Percentiles rank a stretch among this genome's conserved stretches.
Evolutionary conservation across 2,329 filamentous ascomycete species (phyloP).

Genomic region (Cladosporium velox): DNA sequence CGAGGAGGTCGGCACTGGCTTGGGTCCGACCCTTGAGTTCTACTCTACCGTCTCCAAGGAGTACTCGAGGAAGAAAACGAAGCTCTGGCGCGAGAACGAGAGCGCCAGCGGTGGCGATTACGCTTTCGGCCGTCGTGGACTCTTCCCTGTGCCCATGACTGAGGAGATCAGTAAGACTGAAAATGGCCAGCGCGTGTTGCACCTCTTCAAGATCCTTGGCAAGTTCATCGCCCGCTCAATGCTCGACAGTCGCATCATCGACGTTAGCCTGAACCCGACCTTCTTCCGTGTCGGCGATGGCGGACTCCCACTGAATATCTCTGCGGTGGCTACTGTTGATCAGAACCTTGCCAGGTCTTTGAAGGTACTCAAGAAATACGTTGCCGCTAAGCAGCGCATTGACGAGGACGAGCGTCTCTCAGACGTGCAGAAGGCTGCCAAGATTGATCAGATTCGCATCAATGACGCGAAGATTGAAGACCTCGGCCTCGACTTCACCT

Average conservation of each 20-base stretch:
- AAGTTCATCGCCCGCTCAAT: constrained; percentile 98
- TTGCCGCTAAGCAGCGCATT: constrained; percentile 76
- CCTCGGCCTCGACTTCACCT: constrained; percentile 86
- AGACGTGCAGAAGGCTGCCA: constrained; percentile 68
- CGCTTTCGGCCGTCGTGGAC: constrained; percentile 77
- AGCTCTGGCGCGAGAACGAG: constrained; percentile 93
- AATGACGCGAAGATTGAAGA: constrained; percentile 82
- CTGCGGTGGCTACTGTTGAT: constrained; percentile 87
- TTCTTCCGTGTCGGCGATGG: constrained; percentile 92
- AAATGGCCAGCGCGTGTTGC: constrained; percentile 82
- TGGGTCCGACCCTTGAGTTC: constrained; percentile 94
- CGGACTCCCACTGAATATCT: constrained; percentile 68
- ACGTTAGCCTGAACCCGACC: constrained; percentile 94
- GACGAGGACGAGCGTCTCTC: constrained; percentile 69
- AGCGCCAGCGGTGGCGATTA: constrained; percentile 72
- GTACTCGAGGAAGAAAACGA: constrained; percentile 95
- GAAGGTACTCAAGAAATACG: constrained; percentile 84
- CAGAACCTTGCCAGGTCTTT: constrained; percentile 81
- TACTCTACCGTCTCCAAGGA: constrained; percentile 97
- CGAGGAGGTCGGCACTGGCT: constrained; percentile 93
- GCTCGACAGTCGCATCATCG: constrained; percentile 97
- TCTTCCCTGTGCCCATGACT: constrained; percentile 91
- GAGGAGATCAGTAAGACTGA: constrained; percentile 72
- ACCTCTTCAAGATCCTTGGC: constrained; percentile 88
- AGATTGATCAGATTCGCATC: constrained; percentile 69